Conservation (phyloP, 768 basidiomycete species). For the Leccinum disarticulatum region DNA sequence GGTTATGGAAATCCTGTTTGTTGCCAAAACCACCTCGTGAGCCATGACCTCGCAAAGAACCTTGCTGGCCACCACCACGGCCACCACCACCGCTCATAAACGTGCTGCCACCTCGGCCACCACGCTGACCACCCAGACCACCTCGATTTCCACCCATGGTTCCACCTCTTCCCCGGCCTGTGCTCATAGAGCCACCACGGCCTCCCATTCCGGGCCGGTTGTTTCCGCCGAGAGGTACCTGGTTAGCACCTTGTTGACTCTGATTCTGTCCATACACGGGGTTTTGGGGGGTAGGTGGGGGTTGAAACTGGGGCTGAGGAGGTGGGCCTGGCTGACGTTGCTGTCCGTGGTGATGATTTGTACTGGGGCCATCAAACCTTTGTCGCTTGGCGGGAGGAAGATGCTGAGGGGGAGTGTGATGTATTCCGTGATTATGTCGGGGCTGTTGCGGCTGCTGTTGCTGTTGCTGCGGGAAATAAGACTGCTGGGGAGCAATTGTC, state of each 20-base stretch:
- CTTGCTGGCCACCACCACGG: slow-evolving; percentile 45
- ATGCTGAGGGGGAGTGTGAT: slow-evolving; percentile 74
- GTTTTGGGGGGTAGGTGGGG: slow-evolving; percentile 30
- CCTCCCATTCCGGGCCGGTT: slow-evolving; percentile 48
- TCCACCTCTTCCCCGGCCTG: slow-evolving; percentile 47
- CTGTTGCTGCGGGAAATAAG: slow-evolving; percentile 41
- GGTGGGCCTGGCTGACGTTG: slow-evolving; percentile 46
- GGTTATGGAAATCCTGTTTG: slow-evolving; percentile 61
- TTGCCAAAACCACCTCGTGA: slow-evolving; percentile 66
- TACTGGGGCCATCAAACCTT: slow-evolving; percentile 79
- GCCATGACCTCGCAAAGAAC: slow-evolving; percentile 58
- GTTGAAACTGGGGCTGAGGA: slow-evolving; percentile 62
- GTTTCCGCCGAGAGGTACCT: slow-evolving; percentile 40
- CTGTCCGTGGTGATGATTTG: slow-evolving; percentile 41
- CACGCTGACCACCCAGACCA: slow-evolving; percentile 43
- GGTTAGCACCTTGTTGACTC: slow-evolving; percentile 45
- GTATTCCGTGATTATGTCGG: slow-evolving; percentile 47
- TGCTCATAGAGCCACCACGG: slow-evolving; percentile 37
- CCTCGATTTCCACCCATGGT: slow-evolving; percentile 45
- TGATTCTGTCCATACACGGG: slow-evolving; percentile 33
- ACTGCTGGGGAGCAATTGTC: slow-evolving; percentile 40
- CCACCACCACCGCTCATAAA: slow-evolving; percentile 38
- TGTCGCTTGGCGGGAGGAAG: slow-evolving; percentile 91
- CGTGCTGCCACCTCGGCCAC: slow-evolving; percentile 39
- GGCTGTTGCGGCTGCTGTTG: slow-evolving; percentile 42